phyloP scores from a whole-genome alignment of 805 yeast species.

The Gaillardinia entomophila region DNA sequence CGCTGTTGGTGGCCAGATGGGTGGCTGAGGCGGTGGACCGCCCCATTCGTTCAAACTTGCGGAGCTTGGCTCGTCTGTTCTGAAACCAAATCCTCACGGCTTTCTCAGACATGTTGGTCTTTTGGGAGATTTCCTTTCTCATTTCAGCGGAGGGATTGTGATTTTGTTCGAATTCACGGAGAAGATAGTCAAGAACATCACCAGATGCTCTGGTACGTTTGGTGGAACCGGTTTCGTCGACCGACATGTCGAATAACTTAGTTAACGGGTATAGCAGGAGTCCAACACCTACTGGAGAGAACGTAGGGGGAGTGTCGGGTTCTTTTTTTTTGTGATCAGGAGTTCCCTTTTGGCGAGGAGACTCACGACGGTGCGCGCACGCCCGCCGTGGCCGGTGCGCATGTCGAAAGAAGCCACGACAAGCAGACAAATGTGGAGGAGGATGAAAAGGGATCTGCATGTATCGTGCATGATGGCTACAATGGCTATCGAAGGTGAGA shows the following conservation, averaged over 20 bases:
- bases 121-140: conserved; percentile 62
- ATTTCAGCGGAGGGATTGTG: conserved; percentile 73
- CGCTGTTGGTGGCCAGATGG: neutral
- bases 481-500: no score
- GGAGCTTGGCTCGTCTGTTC: conserved; percentile 73
- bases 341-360: no score
- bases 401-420: no score
- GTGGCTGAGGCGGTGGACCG: conserved; percentile 3
- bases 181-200: conserved; percentile 63
- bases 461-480: no score
- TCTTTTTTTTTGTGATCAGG: no score
- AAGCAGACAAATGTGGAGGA: no score
- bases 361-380: no score
- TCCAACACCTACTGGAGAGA: no score
- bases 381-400: no score
- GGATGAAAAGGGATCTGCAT: no score
- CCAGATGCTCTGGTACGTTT: conserved; percentile 76
- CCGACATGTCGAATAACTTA: conserved; percentile 14
- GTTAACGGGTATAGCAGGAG: no score
- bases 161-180: conserved; percentile 63
- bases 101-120: conserved; percentile 78
- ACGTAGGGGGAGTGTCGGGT: no score
- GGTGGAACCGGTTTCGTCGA: conserved; percentile 15
- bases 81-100: conserved; percentile 94
- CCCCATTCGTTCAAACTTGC: conserved; percentile 55